Evolutionary conservation across 495 filamentous ascomycete genomes (phyloP).

Genomic region (Amphirosellinia nigrospora): DNA sequence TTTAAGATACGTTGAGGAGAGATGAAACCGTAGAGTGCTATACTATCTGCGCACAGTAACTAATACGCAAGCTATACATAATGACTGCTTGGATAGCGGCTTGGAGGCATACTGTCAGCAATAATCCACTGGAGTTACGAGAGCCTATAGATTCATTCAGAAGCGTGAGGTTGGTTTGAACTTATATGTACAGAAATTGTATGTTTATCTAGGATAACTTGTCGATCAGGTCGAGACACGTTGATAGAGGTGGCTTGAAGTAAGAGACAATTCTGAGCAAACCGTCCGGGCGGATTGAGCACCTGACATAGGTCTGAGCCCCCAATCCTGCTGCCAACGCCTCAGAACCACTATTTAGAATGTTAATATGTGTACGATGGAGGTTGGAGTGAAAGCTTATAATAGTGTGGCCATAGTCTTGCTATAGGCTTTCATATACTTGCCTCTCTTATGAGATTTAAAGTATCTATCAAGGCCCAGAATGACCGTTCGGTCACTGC

Average conservation of each 20-base stretch:
- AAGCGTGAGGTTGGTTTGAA: too few relatives aligned
- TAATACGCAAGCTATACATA: too few relatives aligned
- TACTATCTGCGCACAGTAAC: too few relatives aligned
- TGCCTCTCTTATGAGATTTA: background rate
- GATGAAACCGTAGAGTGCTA: too few relatives aligned
- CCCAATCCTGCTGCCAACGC: background rate
- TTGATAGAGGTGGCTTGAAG: constrained; percentile 16
- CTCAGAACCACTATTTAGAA: background rate
- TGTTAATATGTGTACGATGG: background rate
- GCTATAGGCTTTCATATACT: constrained; percentile 5
- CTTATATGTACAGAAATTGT: too few relatives aligned
- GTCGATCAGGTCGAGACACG: background rate
- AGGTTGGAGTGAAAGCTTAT: background rate
- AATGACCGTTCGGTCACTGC: constrained; percentile 27
- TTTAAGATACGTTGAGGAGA: too few relatives aligned
- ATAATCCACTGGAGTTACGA: too few relatives aligned
- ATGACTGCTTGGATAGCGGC: too few relatives aligned
- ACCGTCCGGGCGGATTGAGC: constrained; percentile 30
- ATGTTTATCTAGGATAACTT: background rate
- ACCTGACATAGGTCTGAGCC: constrained; percentile 37
- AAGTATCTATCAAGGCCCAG: constrained; percentile 13
- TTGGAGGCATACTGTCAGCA: too few relatives aligned
- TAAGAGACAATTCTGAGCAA: constrained; percentile 36
- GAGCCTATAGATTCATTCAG: too few relatives aligned
- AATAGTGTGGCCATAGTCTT: constrained; percentile 5